Percentiles rank a stretch among this genome's conserved stretches.
Conservation (phyloP, 2,329 filamentous ascomycete genomes). For the Fusarium pseudonygamai region DNA sequence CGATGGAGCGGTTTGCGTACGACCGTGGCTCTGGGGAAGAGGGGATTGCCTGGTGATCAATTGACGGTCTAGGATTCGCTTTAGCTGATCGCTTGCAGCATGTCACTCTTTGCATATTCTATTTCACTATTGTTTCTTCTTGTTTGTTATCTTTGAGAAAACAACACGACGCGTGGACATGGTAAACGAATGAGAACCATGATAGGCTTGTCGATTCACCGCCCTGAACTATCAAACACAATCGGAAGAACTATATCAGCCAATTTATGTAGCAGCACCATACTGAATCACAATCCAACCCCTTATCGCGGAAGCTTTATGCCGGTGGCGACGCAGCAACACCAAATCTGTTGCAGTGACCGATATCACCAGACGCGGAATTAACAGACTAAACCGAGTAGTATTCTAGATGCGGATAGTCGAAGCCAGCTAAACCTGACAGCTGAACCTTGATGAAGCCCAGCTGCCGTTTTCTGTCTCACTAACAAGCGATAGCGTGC, state of each 20-base stretch:
- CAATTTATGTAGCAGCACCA: background rate
- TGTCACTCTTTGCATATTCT: background rate
- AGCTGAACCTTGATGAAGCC: background rate
- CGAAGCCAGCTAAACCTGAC: too few relatives aligned
- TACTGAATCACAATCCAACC: background rate
- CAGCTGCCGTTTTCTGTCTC: background rate
- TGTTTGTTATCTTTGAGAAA: background rate
- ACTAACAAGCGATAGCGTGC: background rate
- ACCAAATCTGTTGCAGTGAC: background rate
- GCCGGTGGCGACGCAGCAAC: background rate
- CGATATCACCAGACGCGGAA: background rate
- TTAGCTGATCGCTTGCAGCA: background rate
- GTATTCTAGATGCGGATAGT: background rate
- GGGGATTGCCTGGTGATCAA: background rate
- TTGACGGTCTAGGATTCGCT: background rate
- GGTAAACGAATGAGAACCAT: fast-evolving
- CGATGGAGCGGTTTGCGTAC: background rate
- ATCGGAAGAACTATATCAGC: background rate
- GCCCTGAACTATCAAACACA: background rate
- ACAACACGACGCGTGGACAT: fast-evolving
- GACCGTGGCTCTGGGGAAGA: constrained; percentile 2
- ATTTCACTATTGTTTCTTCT: fast-evolving
- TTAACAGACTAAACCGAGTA: background rate
- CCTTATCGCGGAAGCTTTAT: background rate
- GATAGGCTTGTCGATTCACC: fast-evolving